These are phyloP conservation scores for Streptanthus diversifolius DNA, from an alignment of 345 rosid species.

Conservation along the genomic window DNA sequence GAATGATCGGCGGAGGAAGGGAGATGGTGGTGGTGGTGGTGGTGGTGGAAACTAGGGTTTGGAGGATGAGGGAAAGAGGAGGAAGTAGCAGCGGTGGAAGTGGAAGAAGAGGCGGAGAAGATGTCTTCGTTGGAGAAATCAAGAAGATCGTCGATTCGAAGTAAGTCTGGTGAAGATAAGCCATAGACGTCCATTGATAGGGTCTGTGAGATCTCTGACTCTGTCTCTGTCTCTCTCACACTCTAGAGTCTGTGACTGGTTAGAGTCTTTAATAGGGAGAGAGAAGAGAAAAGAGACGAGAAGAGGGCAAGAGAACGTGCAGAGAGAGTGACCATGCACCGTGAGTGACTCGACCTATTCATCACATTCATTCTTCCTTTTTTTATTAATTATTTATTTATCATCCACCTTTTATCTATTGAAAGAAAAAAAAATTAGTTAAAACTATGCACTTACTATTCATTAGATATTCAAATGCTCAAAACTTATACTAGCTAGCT, in stretches of 20 bases:
- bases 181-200: slow-evolving; percentile 68
- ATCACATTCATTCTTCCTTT: neutral
- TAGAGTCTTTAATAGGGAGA: slow-evolving; percentile 28
- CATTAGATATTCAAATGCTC: neutral
- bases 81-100: slow-evolving; percentile 30
- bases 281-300: neutral
- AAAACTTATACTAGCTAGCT: neutral
- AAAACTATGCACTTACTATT: neutral
- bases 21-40: slow-evolving; percentile 45
- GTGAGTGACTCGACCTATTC: slow-evolving; percentile 27
- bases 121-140: slow-evolving; percentile 47
- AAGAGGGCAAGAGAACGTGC: slow-evolving; percentile 40
- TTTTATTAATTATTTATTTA: neutral
- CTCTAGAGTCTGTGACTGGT: slow-evolving; percentile 5
- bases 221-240: slow-evolving; percentile 1
- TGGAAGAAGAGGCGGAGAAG: slow-evolving; percentile 37
- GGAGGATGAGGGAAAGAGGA: slow-evolving; percentile 30
- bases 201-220: too few species aligned
- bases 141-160: slow-evolving; percentile 39
- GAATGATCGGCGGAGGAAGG: slow-evolving; percentile 28
- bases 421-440: neutral
- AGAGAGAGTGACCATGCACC: slow-evolving; percentile 44
- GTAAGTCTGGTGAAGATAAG: slow-evolving; percentile 30
- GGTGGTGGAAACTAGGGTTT: slow-evolving; percentile 41
- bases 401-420: neutral